Evolutionary conservation across 495 filamentous ascomycete genomes (phyloP), one percentile per base, ranked within the genome.

Genomic region (Chaetomium tenue): DNA sequence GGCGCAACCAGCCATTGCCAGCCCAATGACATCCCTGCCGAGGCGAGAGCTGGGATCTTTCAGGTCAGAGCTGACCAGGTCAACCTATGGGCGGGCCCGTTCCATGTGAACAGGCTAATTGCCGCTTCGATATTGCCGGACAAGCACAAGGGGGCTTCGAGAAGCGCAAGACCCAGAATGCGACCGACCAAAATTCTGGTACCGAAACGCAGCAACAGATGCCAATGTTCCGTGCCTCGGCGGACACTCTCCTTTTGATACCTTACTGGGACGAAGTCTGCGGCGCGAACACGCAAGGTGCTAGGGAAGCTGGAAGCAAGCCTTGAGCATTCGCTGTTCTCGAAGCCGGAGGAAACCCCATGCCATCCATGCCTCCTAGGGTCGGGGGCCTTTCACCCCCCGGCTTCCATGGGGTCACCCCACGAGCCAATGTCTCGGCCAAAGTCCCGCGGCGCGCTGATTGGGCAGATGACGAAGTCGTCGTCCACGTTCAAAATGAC

Each of bases 91-190:
- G 26, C 51, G 42, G 52, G 60, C 51, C 60, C 56, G 48, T 54
- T 61, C 62, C 37, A 50, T 67, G 62, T 56, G 61, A 66, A 66
- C 69, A 73, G 71, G 69, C 69, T 73, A 73, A 71, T 71, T 73
- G 67, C 60, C 63, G 57, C 62, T 48, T 65, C 44, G 62, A 66
- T 66, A 70, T 66, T 70, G 66, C 68, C 64, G 28, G 58, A 28
- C 42, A 44, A 40, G 47, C 37, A 58, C 20, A 26, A 60, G 58
- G 62, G 62, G 46, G 58, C 33, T 37, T n/a, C 47, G 50, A 55
- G 46, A 51, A 50, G 47, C 40, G 55, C 58, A 66, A 26, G 58
- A 64, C 61, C 47, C 30, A 11, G 33, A 53, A 52, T 50, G n/a
- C 12, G 54, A 30, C 61, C 39, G 26, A 28, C 28, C 1, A 22